These are phyloP conservation scores for Penicillium sp. DNA, from an alignment of 2,329 filamentous ascomycete species.

Conservation along the genomic window DNA sequence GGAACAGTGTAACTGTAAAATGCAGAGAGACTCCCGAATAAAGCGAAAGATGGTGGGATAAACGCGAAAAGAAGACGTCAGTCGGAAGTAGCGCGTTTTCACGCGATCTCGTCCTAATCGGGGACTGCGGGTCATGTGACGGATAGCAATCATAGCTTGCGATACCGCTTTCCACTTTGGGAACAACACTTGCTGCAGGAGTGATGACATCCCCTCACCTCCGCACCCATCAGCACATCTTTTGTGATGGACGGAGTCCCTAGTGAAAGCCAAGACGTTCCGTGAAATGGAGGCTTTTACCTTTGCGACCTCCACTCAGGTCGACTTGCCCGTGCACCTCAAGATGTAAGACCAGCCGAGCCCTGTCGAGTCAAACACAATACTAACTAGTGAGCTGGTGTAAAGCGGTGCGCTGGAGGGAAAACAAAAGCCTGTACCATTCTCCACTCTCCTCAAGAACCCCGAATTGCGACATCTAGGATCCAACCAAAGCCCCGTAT, in stretches of 20 bases:
- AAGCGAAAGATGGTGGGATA: neutral
- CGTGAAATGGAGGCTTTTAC: conserved; percentile 84
- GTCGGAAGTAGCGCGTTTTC: neutral
- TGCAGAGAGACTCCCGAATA: neutral
- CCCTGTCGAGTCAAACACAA: neutral
- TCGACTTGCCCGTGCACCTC: conserved; percentile 66
- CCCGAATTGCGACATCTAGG: conserved; percentile 82
- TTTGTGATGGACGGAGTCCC: conserved; percentile 1
- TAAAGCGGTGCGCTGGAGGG: conserved; percentile 71
- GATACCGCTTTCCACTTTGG: neutral
- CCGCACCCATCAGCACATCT: neutral
- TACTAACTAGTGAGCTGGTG: conserved; percentile 8
- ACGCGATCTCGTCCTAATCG: neutral
- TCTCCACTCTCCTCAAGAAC: conserved; percentile 72
- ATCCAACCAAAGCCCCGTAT: conserved; percentile 75
- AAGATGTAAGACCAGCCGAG: conserved; percentile 50
- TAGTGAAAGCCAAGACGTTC: neutral
- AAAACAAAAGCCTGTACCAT: conserved; percentile 68
- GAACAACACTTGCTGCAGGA: neutral
- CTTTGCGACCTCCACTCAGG: conserved; percentile 82
- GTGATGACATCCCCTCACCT: neutral
- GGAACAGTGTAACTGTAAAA: neutral
- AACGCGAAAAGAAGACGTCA: conserved; percentile 3
- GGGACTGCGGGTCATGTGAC: neutral
- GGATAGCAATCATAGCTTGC: neutral